Percentiles rank a stretch among this genome's conserved stretches.
Evolutionary conservation across 164 flowering plant species (phyloP).

Genomic region (Litsea cubeba): DNA sequence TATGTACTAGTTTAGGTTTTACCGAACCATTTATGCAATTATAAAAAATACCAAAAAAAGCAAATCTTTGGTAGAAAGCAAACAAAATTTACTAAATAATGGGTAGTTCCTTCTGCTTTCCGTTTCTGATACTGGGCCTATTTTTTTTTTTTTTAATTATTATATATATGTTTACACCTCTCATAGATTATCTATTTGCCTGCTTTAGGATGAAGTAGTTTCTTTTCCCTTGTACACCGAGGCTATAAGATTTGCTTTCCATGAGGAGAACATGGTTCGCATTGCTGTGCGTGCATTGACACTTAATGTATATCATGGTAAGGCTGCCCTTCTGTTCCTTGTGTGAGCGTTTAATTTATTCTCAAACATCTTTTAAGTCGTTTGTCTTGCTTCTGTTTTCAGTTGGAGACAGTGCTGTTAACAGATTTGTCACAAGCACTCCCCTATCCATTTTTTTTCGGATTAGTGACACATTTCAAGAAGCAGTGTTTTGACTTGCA

Average conservation of each 20-base stretch:
- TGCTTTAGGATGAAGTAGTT: slow-evolving; percentile 69
- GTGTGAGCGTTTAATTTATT: background rate
- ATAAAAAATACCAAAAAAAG: too few relatives aligned
- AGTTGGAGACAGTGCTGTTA: slow-evolving; percentile 92
- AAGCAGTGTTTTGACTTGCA: slow-evolving; percentile 72
- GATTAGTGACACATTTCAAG: slow-evolving; percentile 62
- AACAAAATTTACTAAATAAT: background rate
- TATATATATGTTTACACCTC: background rate
- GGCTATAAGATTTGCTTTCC: slow-evolving; percentile 91
- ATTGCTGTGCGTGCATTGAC: slow-evolving; percentile 93
- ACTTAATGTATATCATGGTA: slow-evolving; percentile 93
- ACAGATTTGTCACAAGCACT: slow-evolving; percentile 56
- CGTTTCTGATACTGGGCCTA: background rate
- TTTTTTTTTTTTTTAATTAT: background rate
- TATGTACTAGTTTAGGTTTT: too few relatives aligned
- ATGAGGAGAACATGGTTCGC: slow-evolving; percentile 95
- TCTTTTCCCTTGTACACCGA: slow-evolving; percentile 86
- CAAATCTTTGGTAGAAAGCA: background rate
- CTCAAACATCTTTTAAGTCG: background rate
- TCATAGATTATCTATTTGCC: background rate
- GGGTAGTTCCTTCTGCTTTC: background rate
- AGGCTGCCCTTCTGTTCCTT: slow-evolving; percentile 14
- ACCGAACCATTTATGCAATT: too few relatives aligned
- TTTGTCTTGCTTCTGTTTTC: slow-evolving; percentile 21
- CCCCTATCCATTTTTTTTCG: slow-evolving; percentile 71